A percentile compares a stretch with the other conserved stretches of the same genome.
These are phyloP conservation scores for Sarocladiaceae sp. DNA, from an alignment of 2,329 filamentous ascomycete genomes.

Conservation along the genomic window DNA sequence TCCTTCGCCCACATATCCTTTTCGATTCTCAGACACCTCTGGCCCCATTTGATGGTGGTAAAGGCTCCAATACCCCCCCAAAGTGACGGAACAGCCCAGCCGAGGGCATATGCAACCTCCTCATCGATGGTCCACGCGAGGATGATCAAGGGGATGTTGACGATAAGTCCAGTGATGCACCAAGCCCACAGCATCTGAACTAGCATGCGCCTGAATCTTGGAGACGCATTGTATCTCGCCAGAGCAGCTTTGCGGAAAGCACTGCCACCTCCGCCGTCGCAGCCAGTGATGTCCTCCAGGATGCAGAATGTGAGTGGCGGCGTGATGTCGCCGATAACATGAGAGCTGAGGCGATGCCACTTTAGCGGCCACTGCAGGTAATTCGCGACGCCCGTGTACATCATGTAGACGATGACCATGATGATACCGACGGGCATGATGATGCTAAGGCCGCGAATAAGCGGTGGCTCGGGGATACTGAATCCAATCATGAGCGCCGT, in stretches of 20 bases:
- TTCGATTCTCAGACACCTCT: slow-evolving; percentile 11
- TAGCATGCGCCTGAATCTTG: slow-evolving; percentile 19
- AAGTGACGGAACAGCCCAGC: slow-evolving; percentile 12
- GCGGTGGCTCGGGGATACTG: slow-evolving; percentile 33
- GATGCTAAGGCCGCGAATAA: slow-evolving; percentile 33
- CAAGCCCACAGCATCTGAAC: slow-evolving; percentile 19
- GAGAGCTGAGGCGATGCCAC: slow-evolving; percentile 43
- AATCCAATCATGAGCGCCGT: slow-evolving; percentile 34
- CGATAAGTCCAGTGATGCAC: slow-evolving; percentile 16
- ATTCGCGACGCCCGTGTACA: slow-evolving; percentile 19
- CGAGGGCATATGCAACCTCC: slow-evolving; percentile 13
- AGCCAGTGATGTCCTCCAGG: slow-evolving; percentile 55
- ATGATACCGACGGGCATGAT: slow-evolving; percentile 35
- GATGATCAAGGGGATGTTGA: slow-evolving; percentile 13
- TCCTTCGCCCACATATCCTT: slow-evolving; percentile 12
- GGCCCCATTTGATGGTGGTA: slow-evolving; percentile 12
- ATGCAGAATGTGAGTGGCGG: slow-evolving; percentile 51
- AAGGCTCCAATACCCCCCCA: slow-evolving; percentile 12
- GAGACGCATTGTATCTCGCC: slow-evolving; percentile 19
- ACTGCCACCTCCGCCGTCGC: slow-evolving; percentile 46
- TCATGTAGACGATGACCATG: slow-evolving; percentile 27
- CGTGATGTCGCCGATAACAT: slow-evolving; percentile 44
- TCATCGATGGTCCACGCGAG: slow-evolving; percentile 12
- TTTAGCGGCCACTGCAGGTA: slow-evolving; percentile 10
- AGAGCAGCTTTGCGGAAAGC: slow-evolving; percentile 17